Evolutionary conservation across 805 yeast species (phyloP).

Genomic region (Debaryomyces maramus): DNA sequence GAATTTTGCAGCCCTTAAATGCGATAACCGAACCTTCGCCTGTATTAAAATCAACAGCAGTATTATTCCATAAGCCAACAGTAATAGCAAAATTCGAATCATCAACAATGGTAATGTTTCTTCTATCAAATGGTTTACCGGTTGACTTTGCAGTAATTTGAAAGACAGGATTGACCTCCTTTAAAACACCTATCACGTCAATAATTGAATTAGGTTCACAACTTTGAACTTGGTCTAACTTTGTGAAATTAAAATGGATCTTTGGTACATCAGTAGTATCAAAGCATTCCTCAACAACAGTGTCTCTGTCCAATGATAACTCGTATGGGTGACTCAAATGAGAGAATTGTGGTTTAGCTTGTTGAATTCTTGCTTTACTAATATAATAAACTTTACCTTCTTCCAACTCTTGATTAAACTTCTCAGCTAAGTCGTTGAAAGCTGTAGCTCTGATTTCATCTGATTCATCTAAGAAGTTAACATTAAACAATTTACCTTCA

Average conservation of each 20-base stretch:
- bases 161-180: slow-evolving; percentile 69
- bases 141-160: slow-evolving; percentile 84
- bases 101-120: slow-evolving; percentile 86
- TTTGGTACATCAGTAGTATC: slow-evolving; percentile 71
- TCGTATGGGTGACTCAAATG: slow-evolving; percentile 87
- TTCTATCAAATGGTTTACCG: slow-evolving; percentile 88
- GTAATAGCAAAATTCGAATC: slow-evolving; percentile 72
- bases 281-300: slow-evolving; percentile 67
- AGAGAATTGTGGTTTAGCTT: slow-evolving; percentile 84
- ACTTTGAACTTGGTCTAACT: slow-evolving; percentile 63
- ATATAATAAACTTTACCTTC: slow-evolving; percentile 90
- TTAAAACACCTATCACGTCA: slow-evolving; percentile 86
- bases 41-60: slow-evolving; percentile 73
- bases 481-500: slow-evolving; percentile 86
- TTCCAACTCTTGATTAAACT: slow-evolving; percentile 69
- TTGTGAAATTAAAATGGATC: slow-evolving; percentile 71
- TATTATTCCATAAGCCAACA: slow-evolving; percentile 88
- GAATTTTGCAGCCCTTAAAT: slow-evolving; percentile 83
- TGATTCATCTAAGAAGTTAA: slow-evolving; percentile 87
- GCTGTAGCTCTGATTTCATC: slow-evolving; percentile 97
- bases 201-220: slow-evolving; percentile 70
- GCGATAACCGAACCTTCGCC: slow-evolving; percentile 86
- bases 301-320: slow-evolving; percentile 75
- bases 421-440: slow-evolving; percentile 83
- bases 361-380: slow-evolving; percentile 75